Evolutionary conservation across 1,284 basidiomycete species (phyloP), one percentile per base, ranked within the genome.

Genomic region (Neonothopanus nambi): DNA sequence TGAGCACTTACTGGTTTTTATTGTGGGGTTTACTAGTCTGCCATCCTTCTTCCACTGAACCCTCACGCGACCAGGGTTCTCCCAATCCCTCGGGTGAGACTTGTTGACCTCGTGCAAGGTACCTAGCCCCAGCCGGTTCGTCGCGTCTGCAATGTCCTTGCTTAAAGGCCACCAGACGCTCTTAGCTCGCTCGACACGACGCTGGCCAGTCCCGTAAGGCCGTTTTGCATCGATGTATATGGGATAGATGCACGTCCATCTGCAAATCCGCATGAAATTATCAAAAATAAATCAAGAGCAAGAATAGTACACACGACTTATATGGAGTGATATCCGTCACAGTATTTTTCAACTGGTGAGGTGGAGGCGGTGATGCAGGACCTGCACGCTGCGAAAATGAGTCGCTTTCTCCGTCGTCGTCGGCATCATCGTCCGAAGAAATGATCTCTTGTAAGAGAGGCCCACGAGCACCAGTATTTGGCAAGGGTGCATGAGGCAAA

Each of bases 171-270:
- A 98, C 86, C 94, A 95, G n/a, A 96, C 70, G 56, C 89, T 81
- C 67, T 91, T 87, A 53, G 82, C 78, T 49, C 94, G 83, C 18
- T 87, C 74, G 28, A 98, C 84, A 49, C 95, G 82, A 37, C 96
- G 84, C 60, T 90, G 84, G 15, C 93, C 93, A 8, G 82, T 87
- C 7, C 85, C 82, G 67, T 91, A 91, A 2, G 93, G 86, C 11
- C 88, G 87, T 70, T 98, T 98, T 42, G 95, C 93, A 69, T 99
- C 96, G 59, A 98, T 86, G 73, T 98, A 98, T 64, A 97, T 91
- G 3, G 96, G 96, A 68, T 99, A 99, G 65, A 98, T 82, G 62
- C 90, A 89, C 56, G 92, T 89, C 95, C 95, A 98, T 64, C 93
- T 94, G 65, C 43, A 33, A 48, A 37, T 17, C 12, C 42, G 9